Evolutionary conservation across 495 filamentous ascomycete species (phyloP).

Genomic region (Cudoniella acicularis): DNA sequence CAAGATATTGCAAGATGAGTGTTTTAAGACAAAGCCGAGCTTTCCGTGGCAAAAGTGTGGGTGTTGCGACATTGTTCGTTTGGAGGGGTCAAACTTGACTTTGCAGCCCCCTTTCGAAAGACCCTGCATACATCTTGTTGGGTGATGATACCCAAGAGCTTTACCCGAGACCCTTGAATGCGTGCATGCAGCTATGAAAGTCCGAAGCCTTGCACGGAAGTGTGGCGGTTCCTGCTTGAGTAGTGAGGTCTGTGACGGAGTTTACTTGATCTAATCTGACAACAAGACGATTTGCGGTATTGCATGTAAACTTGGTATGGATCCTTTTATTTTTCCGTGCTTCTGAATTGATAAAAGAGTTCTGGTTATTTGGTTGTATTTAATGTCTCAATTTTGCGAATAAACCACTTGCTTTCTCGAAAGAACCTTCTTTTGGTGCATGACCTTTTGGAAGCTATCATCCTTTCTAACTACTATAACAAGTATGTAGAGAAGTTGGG

Average conservation of each 20-base stretch:
- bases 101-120: background rate
- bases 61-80: background rate
- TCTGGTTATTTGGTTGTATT: too few species aligned
- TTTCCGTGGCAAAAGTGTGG: background rate
- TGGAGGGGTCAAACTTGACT: background rate
- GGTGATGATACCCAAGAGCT: conserved; percentile 28
- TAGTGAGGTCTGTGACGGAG: conserved; percentile 20
- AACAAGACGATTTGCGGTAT: too few species aligned
- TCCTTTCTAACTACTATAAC: too few species aligned
- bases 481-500: too few species aligned
- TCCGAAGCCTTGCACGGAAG: conserved; percentile 20
- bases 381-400: too few species aligned
- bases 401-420: too few species aligned
- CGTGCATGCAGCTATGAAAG: conserved; percentile 11
- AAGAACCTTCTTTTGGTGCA: too few species aligned
- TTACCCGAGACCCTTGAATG: conserved; percentile 16
- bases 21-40: background rate
- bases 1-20: background rate
- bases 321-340: too few species aligned
- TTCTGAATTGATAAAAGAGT: too few species aligned
- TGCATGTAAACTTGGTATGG: too few species aligned
- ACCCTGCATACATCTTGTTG: background rate
- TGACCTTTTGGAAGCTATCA: too few species aligned
- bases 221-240: conserved; percentile 20
- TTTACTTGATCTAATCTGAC: conserved; percentile 30